Percentiles rank a stretch among this genome's conserved stretches.
phyloP scores from a whole-genome alignment of 2,329 filamentous ascomycete species.

The Aplosporella prunicola region DNA sequence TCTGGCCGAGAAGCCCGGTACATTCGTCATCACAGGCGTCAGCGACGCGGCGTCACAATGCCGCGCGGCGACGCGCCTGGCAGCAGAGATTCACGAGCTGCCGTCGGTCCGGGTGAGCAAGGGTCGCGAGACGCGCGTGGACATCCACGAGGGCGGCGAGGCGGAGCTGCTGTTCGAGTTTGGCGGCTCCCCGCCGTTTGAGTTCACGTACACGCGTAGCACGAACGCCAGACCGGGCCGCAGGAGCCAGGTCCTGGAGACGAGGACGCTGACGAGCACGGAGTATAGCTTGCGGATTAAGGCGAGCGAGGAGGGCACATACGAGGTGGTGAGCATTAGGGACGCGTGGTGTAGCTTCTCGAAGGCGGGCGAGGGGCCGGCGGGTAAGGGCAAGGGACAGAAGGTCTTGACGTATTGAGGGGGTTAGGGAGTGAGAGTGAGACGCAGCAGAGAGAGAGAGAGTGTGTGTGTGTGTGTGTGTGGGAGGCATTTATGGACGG shows the following conservation, averaged over 20 bases:
- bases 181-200: constrained; percentile 89
- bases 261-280: constrained; percentile 74
- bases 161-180: constrained; percentile 93
- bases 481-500: too few relatives aligned
- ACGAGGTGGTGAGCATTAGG: constrained; percentile 94
- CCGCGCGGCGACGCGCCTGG: constrained; percentile 66
- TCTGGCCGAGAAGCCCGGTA: constrained; percentile 81
- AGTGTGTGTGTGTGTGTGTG: too few relatives aligned
- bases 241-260: constrained; percentile 73
- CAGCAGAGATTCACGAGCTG: constrained; percentile 81
- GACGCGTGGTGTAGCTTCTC: constrained; percentile 87
- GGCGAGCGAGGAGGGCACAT: constrained; percentile 88
- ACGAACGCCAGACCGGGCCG: constrained; percentile 60
- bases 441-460: too few relatives aligned
- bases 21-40: constrained; percentile 77
- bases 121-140: constrained; percentile 68
- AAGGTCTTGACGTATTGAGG: constrained; percentile 30
- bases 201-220: constrained; percentile 92
- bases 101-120: constrained; percentile 85
- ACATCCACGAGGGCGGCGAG: constrained; percentile 94
- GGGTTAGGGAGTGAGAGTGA: too few relatives aligned
- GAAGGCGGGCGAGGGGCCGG: constrained; percentile 47
- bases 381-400: constrained; percentile 21
- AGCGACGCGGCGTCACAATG: constrained; percentile 85
- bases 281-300: constrained; percentile 73